Percentiles rank a stretch among this genome's conserved stretches.
Conservation (phyloP, 176 grass and related monocot genomes). For the Hsuehochloa calcarea region DNA sequence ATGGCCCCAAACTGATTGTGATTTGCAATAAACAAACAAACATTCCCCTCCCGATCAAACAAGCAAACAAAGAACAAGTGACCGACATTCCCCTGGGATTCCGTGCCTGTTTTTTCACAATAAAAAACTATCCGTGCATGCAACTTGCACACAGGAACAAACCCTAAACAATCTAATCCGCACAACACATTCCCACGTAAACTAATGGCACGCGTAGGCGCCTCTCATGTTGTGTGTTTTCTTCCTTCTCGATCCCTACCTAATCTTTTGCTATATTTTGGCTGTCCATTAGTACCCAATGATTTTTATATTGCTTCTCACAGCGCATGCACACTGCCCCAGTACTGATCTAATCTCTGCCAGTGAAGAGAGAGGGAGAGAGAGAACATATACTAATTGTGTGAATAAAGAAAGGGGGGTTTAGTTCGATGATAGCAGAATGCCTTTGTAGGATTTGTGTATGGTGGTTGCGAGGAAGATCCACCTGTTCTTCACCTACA, state of each 20-base stretch:
- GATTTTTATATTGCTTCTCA: conserved; percentile 45
- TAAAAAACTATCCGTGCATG: conserved; percentile 18
- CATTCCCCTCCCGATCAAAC: conserved; percentile 44
- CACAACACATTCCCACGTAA: neutral
- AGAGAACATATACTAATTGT: neutral
- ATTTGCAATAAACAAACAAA: conserved; percentile 43
- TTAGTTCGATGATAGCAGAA: conserved; percentile 27
- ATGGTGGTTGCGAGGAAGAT: conserved; percentile 53
- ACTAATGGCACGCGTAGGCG: conserved; percentile 47
- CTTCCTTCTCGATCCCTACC: neutral
- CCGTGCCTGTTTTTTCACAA: neutral
- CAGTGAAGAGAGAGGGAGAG: neutral
- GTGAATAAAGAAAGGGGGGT: neutral
- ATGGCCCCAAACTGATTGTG: conserved; percentile 46
- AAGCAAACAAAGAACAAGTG: conserved; percentile 56
- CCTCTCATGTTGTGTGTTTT: neutral
- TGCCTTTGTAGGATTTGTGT: conserved; percentile 41
- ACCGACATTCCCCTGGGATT: conserved; percentile 58
- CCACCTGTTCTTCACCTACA: conserved; percentile 26
- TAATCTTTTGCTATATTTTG: conserved; percentile 31
- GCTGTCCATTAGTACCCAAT: conserved; percentile 1
- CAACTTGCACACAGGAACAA: conserved; percentile 28
- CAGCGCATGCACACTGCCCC: conserved; percentile 50
- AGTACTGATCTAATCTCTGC: conserved; percentile 47
- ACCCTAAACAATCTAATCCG: conserved; percentile 39